phyloP scores from a whole-genome alignment of 192 early-diverging fungal species.

The Coemansia sp. region DNA sequence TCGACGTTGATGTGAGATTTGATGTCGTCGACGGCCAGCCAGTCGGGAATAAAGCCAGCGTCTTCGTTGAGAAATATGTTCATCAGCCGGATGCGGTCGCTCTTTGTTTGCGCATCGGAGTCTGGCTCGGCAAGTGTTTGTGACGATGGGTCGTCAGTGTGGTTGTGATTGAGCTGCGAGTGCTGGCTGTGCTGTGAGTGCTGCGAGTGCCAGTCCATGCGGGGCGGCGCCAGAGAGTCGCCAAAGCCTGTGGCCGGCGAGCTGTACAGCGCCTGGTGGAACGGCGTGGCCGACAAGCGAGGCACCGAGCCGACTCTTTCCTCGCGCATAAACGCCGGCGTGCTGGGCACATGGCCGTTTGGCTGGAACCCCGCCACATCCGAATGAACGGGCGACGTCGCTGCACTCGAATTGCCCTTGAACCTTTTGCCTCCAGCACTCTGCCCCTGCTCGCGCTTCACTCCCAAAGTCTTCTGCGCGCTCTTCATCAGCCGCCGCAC shows the following conservation, averaged over 20 bases:
- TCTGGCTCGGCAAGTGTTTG: slow-evolving; percentile 19
- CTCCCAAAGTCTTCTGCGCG: slow-evolving; percentile 18
- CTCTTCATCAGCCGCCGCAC: slow-evolving; percentile 34
- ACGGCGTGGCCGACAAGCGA: slow-evolving; percentile 17
- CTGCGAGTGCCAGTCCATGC: slow-evolving; percentile 9
- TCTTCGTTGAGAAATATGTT: slow-evolving; percentile 83
- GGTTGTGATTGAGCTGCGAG: neutral
- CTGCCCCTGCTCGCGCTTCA: too few species aligned
- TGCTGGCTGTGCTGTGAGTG: neutral
- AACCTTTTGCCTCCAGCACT: too few species aligned
- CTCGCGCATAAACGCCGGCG: slow-evolving; percentile 20
- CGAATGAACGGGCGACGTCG: slow-evolving; percentile 49
- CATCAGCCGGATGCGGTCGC: slow-evolving; percentile 77
- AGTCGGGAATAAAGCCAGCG: slow-evolving; percentile 60
- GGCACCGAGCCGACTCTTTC: slow-evolving; percentile 7
- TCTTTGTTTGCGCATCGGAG: slow-evolving; percentile 41
- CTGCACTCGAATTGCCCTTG: slow-evolving; percentile 23
- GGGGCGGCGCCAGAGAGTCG: slow-evolving; percentile 3
- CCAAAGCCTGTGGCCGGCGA: slow-evolving; percentile 24
- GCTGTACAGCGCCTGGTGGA: slow-evolving; percentile 28
- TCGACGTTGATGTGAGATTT: slow-evolving; percentile 64
- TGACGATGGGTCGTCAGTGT: slow-evolving; percentile 32
- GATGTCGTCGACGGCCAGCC: slow-evolving; percentile 22
- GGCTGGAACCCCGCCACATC: slow-evolving; percentile 18
- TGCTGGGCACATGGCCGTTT: slow-evolving; percentile 28